phyloP scores from a whole-genome alignment of 768 basidiomycete species.

The Termitomyces titanicus region DNA sequence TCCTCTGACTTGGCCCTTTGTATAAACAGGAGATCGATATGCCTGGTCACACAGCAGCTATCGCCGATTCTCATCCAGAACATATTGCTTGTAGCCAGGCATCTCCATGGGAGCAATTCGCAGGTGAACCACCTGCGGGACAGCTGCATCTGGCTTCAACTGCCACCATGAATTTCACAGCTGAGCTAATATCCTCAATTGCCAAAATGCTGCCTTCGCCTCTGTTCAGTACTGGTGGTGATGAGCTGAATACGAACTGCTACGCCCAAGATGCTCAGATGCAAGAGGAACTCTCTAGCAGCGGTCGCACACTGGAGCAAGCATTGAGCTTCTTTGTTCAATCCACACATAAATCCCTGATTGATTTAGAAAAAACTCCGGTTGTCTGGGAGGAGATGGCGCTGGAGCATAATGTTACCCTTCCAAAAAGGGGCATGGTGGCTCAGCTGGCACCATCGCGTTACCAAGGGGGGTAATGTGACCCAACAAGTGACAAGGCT shows the following conservation, averaged over 20 bases:
- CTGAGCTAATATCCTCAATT: slow-evolving; percentile 47
- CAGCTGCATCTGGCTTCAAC: slow-evolving; percentile 72
- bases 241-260: slow-evolving; percentile 70
- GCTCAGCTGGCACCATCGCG: too few species aligned
- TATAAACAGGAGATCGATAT: slow-evolving; percentile 67
- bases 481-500: too few species aligned
- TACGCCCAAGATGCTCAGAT: slow-evolving; percentile 62
- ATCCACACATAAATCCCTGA: slow-evolving; percentile 52
- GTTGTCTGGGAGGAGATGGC: slow-evolving; percentile 87
- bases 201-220: slow-evolving; percentile 51
- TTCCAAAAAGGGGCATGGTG: too few species aligned
- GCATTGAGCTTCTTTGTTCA: slow-evolving; percentile 61
- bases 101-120: slow-evolving; percentile 57
- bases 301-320: slow-evolving; percentile 52
- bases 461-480: too few species aligned
- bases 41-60: slow-evolving; percentile 75
- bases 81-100: slow-evolving; percentile 62
- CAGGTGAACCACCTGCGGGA: slow-evolving; percentile 77
- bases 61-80: slow-evolving; percentile 66
- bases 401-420: slow-evolving; percentile 42
- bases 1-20: slow-evolving; percentile 28
- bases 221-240: slow-evolving; percentile 81
- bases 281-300: slow-evolving; percentile 46
- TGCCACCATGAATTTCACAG: slow-evolving; percentile 57
- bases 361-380: slow-evolving; percentile 58